Conservation (phyloP, 768 basidiomycete genomes). For the Chlorophyllum brunneum region DNA sequence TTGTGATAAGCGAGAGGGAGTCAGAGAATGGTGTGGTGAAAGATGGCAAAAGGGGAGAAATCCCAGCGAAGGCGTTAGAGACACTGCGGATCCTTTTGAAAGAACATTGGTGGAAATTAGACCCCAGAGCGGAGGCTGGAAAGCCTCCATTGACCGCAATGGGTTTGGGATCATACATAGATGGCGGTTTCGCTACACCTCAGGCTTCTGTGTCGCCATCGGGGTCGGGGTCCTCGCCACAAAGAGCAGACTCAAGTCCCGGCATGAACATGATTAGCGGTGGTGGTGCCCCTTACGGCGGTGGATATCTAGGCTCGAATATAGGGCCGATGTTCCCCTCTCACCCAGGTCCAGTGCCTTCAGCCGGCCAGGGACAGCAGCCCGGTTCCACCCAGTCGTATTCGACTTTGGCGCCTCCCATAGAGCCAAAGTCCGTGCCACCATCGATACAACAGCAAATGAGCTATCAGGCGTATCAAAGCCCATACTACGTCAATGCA, state of each 20-base stretch:
- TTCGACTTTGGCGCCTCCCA: neutral
- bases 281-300: neutral
- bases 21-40: neutral
- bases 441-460: neutral
- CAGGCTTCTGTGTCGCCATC: neutral
- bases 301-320: neutral
- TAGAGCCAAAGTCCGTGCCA: neutral
- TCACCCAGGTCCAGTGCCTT: neutral
- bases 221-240: neutral
- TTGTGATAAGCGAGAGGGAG: slow-evolving; percentile 5
- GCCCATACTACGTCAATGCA: neutral
- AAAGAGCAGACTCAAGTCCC: neutral
- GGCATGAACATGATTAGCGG: neutral
- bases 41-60: slow-evolving; percentile 8
- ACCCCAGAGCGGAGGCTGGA: neutral
- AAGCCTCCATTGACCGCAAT: neutral
- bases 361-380: neutral
- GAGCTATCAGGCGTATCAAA: neutral
- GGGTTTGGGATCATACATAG: neutral
- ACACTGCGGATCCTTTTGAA: neutral
- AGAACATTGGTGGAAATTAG: slow-evolving; percentile 14
- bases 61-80: slow-evolving; percentile 4
- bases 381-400: neutral
- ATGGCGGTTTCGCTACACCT: neutral
- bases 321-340: neutral